Evolutionary conservation across 768 basidiomycete species (phyloP).

Genomic region (Tephrocybe rancida): DNA sequence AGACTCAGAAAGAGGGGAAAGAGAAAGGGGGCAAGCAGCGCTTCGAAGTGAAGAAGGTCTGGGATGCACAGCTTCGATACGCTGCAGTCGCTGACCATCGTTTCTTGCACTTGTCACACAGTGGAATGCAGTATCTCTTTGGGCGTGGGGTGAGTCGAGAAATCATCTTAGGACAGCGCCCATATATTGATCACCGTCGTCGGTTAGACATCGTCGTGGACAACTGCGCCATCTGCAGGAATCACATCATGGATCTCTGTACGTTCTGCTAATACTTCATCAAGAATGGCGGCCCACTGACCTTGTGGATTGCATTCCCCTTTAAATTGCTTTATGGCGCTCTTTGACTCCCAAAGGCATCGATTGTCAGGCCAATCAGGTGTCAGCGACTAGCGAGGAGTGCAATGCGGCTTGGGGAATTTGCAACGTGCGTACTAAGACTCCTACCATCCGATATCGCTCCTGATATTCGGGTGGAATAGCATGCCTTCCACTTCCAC

Average conservation of each 20-base stretch:
- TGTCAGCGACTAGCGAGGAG: conserved; percentile 94
- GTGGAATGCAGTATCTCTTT: conserved; percentile 99
- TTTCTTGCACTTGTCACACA: conserved; percentile 30
- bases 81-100: conserved; percentile 3
- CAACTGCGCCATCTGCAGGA: conserved; percentile 99
- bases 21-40: conserved; percentile 73
- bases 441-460: not conserved
- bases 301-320: not conserved
- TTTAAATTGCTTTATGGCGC: not conserved
- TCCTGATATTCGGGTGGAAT: not conserved
- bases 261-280: conserved; percentile 28
- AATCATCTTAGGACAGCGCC: too few species aligned
- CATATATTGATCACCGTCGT: not conserved
- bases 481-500: conserved; percentile 99
- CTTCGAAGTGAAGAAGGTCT: conserved; percentile 99
- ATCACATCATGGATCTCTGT: conserved; percentile 99
- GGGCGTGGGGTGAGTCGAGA: conserved; percentile 86
- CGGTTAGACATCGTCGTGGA: conserved; percentile 92
- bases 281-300: not conserved
- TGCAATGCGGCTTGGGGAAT: conserved; percentile 99
- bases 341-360: conserved; percentile 66
- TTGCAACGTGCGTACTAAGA: conserved; percentile 74
- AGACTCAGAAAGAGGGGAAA: conserved; percentile 53
- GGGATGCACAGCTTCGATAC: conserved; percentile 12
- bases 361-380: conserved; percentile 99